Evolutionary conservation across 1,284 basidiomycete genomes (phyloP), one percentile per base, ranked within the genome.

Genomic region (Trichosporon sp.): DNA sequence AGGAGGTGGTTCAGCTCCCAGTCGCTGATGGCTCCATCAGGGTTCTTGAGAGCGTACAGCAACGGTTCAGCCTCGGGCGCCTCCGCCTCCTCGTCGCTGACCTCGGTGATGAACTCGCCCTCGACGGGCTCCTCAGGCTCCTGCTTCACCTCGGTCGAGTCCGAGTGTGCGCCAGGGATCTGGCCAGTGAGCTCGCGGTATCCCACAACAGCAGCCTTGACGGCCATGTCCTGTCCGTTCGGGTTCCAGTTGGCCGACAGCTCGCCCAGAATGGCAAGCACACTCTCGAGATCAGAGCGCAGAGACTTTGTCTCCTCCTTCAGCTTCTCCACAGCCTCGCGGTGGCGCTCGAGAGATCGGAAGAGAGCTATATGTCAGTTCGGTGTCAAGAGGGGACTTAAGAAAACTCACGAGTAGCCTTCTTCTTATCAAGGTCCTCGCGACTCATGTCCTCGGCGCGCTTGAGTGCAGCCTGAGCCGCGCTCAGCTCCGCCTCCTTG

Each of bases 171-270:
- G 49, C 31, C 49, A 5, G 49, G 25, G 21, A 57, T 54, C 65
- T 61, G 71, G 65, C 87, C 87, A 14, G 87, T 86, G n/a, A 88
- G 86, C 63, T 88, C 86, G 74, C 92, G 90, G 87, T 92, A 98
- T 11, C 93, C 94, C 54, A 93, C 88, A 7, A 97, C 94, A 16
- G 95, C 95, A 70, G 95, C 94, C 46, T 97, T 87, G 64, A 98
- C 95, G 9, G 92, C 95, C 95, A 99, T 98, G 76, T 99, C 95
- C 78, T 81, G 80, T 78, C 97, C 97, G 80, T 99, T 99, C 23
- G 95, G 95, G 79, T 99, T 99, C 82, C 97, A 98, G 0, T 89
- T 89, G 9, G 86, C 85, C 11, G 91, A 86, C 3, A 99, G 85
- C 36, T 88, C 84, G 64, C 88, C 86, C 14, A 99, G 85, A 59